Conservation (phyloP, 106 monocot species). For the Dendrobium huoshanense region DNA sequence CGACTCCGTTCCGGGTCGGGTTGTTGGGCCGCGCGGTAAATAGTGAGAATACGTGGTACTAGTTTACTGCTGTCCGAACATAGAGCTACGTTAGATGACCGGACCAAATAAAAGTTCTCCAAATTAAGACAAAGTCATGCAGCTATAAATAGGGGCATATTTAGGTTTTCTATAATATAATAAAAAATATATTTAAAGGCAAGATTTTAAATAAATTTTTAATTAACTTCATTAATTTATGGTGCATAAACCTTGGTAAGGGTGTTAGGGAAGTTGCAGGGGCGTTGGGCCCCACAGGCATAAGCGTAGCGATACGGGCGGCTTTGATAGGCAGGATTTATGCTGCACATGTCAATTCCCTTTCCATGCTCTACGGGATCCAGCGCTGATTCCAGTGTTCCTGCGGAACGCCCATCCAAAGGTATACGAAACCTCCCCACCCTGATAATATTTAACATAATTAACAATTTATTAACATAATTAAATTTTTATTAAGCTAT, state of each 20-base stretch:
- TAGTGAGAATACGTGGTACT: too few species aligned
- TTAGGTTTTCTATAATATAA: too few species aligned
- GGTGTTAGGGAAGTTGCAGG: slow-evolving; percentile 97
- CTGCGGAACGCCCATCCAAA: slow-evolving; percentile 62
- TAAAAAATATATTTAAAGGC: background rate
- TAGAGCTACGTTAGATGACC: too few species aligned
- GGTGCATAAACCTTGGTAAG: slow-evolving; percentile 59
- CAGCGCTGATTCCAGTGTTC: slow-evolving; percentile 56
- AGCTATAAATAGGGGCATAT: too few species aligned
- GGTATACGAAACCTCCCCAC: slow-evolving; percentile 90
- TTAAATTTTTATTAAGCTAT: too few species aligned
- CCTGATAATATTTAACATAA: slow-evolving; percentile 17
- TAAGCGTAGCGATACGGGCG: slow-evolving; percentile 80
- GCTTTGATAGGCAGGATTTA: slow-evolving; percentile 68
- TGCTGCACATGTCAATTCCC: slow-evolving; percentile 92
- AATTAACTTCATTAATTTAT: background rate
- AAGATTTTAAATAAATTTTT: background rate
- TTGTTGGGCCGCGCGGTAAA: too few species aligned
- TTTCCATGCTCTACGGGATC: slow-evolving; percentile 79
- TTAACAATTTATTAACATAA: too few species aligned
- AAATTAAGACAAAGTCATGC: too few species aligned
- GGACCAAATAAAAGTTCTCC: too few species aligned
- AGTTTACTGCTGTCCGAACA: too few species aligned
- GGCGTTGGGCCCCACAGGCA: slow-evolving; percentile 77
- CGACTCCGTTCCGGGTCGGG: too few species aligned